Conservation (phyloP, 2,329 filamentous ascomycete genomes). For the Exserohilum rostratum region DNA sequence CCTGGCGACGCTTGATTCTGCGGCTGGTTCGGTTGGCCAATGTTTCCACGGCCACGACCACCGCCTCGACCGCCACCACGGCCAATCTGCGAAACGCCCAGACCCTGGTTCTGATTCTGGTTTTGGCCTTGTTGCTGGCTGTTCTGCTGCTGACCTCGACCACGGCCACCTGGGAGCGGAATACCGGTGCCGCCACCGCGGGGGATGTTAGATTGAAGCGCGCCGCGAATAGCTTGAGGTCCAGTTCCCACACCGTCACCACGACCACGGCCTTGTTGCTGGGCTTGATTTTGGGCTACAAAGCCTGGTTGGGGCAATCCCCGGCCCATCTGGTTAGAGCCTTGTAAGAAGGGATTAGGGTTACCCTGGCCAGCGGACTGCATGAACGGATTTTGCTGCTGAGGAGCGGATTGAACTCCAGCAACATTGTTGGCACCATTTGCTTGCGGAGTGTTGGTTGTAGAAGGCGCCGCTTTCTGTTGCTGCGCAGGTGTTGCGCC, state of each 20-base stretch:
- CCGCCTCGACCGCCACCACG: constrained; percentile 38
- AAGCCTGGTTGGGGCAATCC: constrained; percentile 37
- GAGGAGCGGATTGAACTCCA: constrained; percentile 15
- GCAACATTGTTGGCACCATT: constrained; percentile 17
- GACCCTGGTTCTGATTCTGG: constrained; percentile 14
- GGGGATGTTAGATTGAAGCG: constrained; percentile 40
- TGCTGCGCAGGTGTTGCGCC: constrained; percentile 17
- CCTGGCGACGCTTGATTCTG: constrained; percentile 27
- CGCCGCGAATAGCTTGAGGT: constrained; percentile 35
- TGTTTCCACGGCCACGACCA: constrained; percentile 24
- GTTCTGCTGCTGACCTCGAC: constrained; percentile 23
- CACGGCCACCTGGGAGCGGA: constrained; percentile 39
- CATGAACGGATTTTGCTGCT: constrained; percentile 20
- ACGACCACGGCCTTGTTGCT: constrained; percentile 23
- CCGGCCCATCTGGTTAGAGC: constrained; percentile 20
- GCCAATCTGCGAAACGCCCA: constrained; percentile 29
- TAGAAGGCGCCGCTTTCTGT: constrained; percentile 12
- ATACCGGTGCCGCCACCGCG: constrained; percentile 41
- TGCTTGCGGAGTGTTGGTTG: constrained; percentile 13
- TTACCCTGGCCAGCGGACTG: constrained; percentile 15
- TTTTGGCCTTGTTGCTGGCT: constrained; percentile 20
- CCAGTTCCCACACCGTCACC: constrained; percentile 20
- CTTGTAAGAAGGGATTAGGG: constrained; percentile 21
- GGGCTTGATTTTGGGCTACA: constrained; percentile 24
- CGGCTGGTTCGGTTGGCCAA: constrained; percentile 19